Evolutionary conservation across 345 rosid species (phyloP), one percentile per base, ranked within the genome.

Genomic region (Sisymbrium altissimum): DNA sequence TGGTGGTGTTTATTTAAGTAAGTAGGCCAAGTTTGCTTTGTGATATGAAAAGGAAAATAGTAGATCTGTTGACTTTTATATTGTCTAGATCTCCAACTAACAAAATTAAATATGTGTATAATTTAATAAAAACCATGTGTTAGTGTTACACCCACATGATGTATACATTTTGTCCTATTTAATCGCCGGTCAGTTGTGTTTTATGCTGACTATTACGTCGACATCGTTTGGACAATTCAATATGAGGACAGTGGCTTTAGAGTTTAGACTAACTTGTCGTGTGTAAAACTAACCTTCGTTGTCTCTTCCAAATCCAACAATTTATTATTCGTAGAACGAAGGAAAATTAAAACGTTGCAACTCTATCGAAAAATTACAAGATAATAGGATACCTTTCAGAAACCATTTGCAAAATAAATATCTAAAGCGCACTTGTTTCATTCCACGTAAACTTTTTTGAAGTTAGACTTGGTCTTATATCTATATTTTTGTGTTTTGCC

Each of bases 101-200:
- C 52, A 17, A 68, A 61, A 68, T 53, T 76, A 36, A 76, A 54
- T 44, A 55, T 54, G 27, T 33, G 46, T 53, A 23, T 29, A 38
- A 1, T 10, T 61, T 27, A 70, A 70, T 46, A 63, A 68, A 33
- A 64, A 38, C 32, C 75, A 70, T 76, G 75, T 46, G 66, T 63
- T 38, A 76, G 9, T 70, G 61, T 76, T 76, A 70, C 60, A 70
- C 78, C 60, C 61, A 76, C 66, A 70, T 76, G 71, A 71, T 70
- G 80, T 64, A 14, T 76, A 64, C 45, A 76, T 48, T 39, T 63
- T 8, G 27, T 41, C 45, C 65, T 46, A 64, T 11, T 44, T 36
- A 70, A 54, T 70, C 80, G 71, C 71, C 80, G 75, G 80, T 70
- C 80, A 45, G 36, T 5, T 63, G 66, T 63, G 66, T 44, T 54